These are phyloP conservation scores for Anthracocystis setariae DNA, from an alignment of 1,284 basidiomycete genomes.

Conservation along the genomic window DNA sequence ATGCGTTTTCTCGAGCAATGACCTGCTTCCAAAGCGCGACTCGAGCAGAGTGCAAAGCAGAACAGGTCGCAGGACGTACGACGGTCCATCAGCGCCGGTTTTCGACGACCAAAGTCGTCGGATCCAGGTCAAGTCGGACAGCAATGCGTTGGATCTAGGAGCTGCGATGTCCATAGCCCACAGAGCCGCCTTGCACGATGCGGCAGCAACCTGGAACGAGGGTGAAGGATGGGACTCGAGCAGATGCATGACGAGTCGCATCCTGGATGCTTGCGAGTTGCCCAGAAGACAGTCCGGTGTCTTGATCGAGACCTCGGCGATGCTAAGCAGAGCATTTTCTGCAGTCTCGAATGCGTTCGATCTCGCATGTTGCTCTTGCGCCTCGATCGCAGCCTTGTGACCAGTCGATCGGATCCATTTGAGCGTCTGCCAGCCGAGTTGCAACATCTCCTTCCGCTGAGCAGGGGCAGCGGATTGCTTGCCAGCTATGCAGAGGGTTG, in stretches of 20 bases:
- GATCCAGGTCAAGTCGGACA: constrained; percentile 37
- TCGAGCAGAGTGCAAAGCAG: constrained; percentile 29
- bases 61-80: constrained; percentile 37
- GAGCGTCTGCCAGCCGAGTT: constrained; percentile 35
- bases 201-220: constrained; percentile 26
- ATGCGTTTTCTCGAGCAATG: constrained; percentile 28
- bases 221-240: constrained; percentile 23
- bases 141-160: constrained; percentile 16
- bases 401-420: constrained; percentile 27
- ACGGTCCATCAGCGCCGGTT: constrained; percentile 22
- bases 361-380: constrained; percentile 1
- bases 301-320: constrained; percentile 36
- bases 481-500: constrained; percentile 38
- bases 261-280: constrained; percentile 12
- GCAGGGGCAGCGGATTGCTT: constrained; percentile 30
- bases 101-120: constrained; percentile 26
- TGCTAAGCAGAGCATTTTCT: constrained; percentile 28
- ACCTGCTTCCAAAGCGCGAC: constrained; percentile 31
- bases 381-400: constrained; percentile 15
- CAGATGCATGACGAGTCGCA: constrained; percentile 30
- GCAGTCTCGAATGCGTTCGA: constrained; percentile 5
- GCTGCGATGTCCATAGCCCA: constrained; percentile 27
- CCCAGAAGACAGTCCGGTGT: constrained; percentile 13
- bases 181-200: constrained; percentile 25
- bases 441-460: constrained; percentile 28